These are phyloP conservation scores for Stereum hirsutum DNA, from an alignment of 1,284 basidiomycete species.

Conservation along the genomic window DNA sequence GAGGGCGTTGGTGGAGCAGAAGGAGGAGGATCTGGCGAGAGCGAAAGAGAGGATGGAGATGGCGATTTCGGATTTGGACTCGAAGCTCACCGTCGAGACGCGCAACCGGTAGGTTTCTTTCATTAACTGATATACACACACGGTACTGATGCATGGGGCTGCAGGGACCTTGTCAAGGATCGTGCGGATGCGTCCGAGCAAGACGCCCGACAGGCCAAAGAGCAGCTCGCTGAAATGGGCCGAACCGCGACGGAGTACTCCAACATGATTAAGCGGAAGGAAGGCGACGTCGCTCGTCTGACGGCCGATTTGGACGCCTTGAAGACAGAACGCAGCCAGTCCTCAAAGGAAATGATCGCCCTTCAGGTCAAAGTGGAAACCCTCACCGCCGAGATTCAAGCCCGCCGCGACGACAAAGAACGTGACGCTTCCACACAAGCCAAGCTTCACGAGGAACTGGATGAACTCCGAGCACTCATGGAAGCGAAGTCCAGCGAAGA, in stretches of 20 bases:
- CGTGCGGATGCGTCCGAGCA: constrained; percentile 57
- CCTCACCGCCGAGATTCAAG: constrained; percentile 54
- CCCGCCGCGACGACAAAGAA: constrained; percentile 53
- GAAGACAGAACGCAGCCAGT: constrained; percentile 42
- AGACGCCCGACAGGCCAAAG: constrained; percentile 65
- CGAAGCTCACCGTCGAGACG: constrained; percentile 59
- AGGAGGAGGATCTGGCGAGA: constrained; percentile 74
- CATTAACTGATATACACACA: constrained; percentile 1
- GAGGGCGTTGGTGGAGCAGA: constrained; percentile 59
- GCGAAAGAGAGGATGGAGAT: constrained; percentile 72
- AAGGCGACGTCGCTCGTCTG: constrained; percentile 62
- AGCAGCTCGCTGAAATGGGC: constrained; percentile 72
- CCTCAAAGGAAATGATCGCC: constrained; percentile 54
- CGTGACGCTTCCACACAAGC: constrained; percentile 41
- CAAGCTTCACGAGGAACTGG: constrained; percentile 76
- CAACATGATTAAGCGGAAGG: constrained; percentile 70
- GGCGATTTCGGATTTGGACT: constrained; percentile 63
- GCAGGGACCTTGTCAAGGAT: constrained; percentile 52
- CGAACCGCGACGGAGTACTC: constrained; percentile 77
- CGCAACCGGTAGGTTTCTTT: constrained; percentile 49
- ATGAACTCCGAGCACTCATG: constrained; percentile 76
- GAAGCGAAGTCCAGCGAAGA: constrained; percentile 85
- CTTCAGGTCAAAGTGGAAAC: constrained; percentile 65
- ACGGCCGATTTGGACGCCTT: constrained; percentile 43
- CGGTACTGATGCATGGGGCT: constrained; percentile 5